Conservation (phyloP, 2,329 filamentous ascomycete genomes). For the Alternaria gaisen region DNA sequence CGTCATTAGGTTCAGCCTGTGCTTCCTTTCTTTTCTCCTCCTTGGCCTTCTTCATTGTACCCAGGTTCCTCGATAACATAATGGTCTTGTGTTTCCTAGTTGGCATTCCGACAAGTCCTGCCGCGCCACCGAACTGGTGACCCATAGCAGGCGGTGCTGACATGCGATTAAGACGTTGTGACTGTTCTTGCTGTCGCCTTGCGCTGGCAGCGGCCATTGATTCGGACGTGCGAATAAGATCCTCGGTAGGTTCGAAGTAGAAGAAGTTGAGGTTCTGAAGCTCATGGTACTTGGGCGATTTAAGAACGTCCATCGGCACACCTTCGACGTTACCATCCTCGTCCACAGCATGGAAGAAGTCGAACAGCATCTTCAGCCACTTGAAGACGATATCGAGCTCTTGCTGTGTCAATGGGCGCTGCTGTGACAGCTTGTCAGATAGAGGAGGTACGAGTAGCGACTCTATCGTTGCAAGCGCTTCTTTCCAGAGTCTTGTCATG, state of each 20-base stretch:
- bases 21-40: slow-evolving; percentile 95
- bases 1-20: slow-evolving; percentile 95
- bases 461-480: slow-evolving; percentile 92
- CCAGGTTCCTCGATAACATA: slow-evolving; percentile 92
- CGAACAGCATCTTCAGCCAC: slow-evolving; percentile 89
- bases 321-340: slow-evolving; percentile 87
- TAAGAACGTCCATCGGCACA: slow-evolving; percentile 88
- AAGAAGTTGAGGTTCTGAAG: slow-evolving; percentile 97
- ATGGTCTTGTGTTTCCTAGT: slow-evolving; percentile 66
- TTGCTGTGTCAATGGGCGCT: slow-evolving; percentile 82
- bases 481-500: slow-evolving; percentile 98
- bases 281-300: slow-evolving; percentile 98
- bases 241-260: slow-evolving; percentile 93
- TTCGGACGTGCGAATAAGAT: slow-evolving; percentile 92
- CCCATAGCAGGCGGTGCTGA: slow-evolving; percentile 71
- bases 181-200: slow-evolving; percentile 73
- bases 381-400: slow-evolving; percentile 95
- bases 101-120: slow-evolving; percentile 69
- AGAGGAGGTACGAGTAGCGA: slow-evolving; percentile 88
- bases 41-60: slow-evolving; percentile 95
- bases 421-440: slow-evolving; percentile 90
- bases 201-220: slow-evolving; percentile 91
- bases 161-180: slow-evolving; percentile 67
- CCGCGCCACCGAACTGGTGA: slow-evolving; percentile 61
- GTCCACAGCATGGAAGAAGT: slow-evolving; percentile 94